A percentile compares a stretch with the other conserved stretches of the same genome.
These are phyloP conservation scores for Xerocomellus intermedius DNA, from an alignment of 768 basidiomycete genomes.

Conservation along the genomic window DNA sequence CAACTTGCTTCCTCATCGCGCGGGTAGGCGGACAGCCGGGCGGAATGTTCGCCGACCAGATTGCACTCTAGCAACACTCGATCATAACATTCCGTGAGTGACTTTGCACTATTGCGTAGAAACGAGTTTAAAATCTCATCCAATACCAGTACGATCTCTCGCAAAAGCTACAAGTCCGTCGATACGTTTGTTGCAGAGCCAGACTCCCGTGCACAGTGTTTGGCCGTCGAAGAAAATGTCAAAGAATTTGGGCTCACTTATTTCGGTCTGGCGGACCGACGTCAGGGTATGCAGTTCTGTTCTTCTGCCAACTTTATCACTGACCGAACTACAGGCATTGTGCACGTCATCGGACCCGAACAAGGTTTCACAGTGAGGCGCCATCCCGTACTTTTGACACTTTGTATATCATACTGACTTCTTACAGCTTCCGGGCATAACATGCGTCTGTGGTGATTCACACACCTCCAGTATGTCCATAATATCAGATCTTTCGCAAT, in stretches of 20 bases:
- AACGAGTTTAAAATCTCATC: neutral
- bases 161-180: constrained; percentile 73
- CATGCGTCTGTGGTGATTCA: constrained; percentile 89
- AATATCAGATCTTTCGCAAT: neutral
- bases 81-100: constrained; percentile 84
- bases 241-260: constrained; percentile 91
- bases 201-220: constrained; percentile 81
- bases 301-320: neutral
- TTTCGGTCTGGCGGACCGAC: constrained; percentile 85
- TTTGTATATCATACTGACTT: neutral
- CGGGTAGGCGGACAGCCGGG: constrained; percentile 62
- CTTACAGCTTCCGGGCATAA: constrained; percentile 66
- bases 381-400: neutral
- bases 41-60: constrained; percentile 81
- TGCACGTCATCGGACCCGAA: constrained; percentile 90
- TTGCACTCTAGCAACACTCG: constrained; percentile 86
- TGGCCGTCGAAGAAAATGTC: constrained; percentile 84
- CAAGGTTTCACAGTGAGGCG: constrained; percentile 80
- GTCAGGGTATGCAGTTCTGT: constrained; percentile 60
- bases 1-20: constrained; percentile 10
- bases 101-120: neutral
- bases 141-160: constrained; percentile 56
- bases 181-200: constrained; percentile 77
- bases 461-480: constrained; percentile 78
- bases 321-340: constrained; percentile 55